phyloP scores from a whole-genome alignment of 2,329 filamentous ascomycete species.

The Fusarium torulosum region DNA sequence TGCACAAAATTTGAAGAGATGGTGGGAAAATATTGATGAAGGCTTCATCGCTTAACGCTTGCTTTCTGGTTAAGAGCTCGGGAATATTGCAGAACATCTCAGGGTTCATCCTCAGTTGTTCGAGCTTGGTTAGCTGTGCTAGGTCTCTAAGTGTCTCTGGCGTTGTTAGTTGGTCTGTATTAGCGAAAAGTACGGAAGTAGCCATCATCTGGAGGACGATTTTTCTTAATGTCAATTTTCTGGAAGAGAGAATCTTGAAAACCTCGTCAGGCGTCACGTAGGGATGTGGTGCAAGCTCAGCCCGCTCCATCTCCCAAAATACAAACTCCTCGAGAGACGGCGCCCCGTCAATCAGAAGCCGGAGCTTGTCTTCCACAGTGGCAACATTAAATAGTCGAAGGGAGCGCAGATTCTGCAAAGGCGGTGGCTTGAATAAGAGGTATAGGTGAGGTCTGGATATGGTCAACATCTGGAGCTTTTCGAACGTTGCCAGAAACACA shows the following conservation, averaged over 20 bases:
- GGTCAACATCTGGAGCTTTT: neutral
- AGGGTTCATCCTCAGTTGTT: conserved; percentile 1
- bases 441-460: neutral
- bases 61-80: neutral
- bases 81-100: neutral
- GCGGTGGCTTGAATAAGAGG: neutral
- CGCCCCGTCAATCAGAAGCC: neutral
- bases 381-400: neutral
- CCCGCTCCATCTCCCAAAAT: neutral
- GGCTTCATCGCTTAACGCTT: neutral
- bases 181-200: neutral
- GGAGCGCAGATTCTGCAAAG: conserved; percentile 3
- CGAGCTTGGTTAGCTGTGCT: neutral
- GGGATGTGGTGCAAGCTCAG: neutral
- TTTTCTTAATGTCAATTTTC: neutral
- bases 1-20: neutral
- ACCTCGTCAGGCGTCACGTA: neutral
- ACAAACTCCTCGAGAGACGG: conserved; percentile 9
- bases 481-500: neutral
- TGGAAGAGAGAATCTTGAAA: conserved; percentile 1
- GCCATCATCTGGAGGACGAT: neutral
- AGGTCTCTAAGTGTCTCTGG: neutral
- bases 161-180: neutral
- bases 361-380: neutral
- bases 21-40: neutral